Conservation (phyloP, 208 protist species). For the Trypanosomatidae sp. region DNA sequence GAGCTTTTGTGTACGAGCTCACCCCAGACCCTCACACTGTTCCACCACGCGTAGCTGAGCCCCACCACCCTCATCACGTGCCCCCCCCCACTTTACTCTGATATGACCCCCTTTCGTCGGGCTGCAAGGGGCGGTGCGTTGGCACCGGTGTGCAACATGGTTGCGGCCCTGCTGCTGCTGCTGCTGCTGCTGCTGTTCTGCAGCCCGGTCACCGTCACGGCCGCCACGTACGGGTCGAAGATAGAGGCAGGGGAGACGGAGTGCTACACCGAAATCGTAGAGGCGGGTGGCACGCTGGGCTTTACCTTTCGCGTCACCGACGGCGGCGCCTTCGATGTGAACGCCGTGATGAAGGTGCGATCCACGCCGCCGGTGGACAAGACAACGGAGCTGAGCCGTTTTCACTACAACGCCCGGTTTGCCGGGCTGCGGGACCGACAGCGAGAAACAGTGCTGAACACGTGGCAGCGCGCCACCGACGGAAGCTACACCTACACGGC, state of each 20-base stretch:
- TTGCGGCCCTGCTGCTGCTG: not conserved
- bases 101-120: not conserved
- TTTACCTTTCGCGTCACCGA: conserved; percentile 74
- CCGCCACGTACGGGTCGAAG: conserved; percentile 39
- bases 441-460: conserved; percentile 39
- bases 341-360: conserved; percentile 45
- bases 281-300: conserved; percentile 55
- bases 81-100: not conserved
- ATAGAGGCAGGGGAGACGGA: conserved; percentile 50
- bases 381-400: conserved; percentile 26
- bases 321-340: conserved; percentile 72
- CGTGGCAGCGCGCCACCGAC: conserved; percentile 51
- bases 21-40: not conserved
- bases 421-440: conserved; percentile 34
- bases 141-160: not conserved
- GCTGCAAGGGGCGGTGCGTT: too few relatives aligned
- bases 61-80: not conserved
- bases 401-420: conserved; percentile 51
- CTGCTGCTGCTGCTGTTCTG: conserved; percentile 19
- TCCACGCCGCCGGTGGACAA: conserved; percentile 36
- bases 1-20: not conserved
- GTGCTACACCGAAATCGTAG: conserved; percentile 69
- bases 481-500: conserved; percentile 72
- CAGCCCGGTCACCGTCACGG: conserved; percentile 2
- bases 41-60: not conserved